Conservation (phyloP, 2,329 filamentous ascomycete genomes). For the Arthrinium puccinioides region DNA sequence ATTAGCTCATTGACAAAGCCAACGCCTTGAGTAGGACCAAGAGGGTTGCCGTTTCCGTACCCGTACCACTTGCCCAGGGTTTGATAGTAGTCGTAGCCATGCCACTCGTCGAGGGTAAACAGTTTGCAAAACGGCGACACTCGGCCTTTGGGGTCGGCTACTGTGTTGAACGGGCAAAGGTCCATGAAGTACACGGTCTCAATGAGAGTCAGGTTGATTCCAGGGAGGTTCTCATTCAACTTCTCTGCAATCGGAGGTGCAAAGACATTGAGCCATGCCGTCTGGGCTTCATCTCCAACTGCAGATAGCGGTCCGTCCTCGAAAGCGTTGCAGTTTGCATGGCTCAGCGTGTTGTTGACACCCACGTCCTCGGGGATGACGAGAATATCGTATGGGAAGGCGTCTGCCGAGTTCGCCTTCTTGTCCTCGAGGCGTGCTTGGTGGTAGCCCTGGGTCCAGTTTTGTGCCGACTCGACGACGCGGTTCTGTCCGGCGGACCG, state of each 20-base stretch:
- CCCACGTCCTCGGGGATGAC: conserved; percentile 59
- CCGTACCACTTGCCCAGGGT: conserved; percentile 80
- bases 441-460: conserved; percentile 72
- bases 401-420: conserved; percentile 30
- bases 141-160: conserved; percentile 49
- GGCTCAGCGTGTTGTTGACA: conserved; percentile 76
- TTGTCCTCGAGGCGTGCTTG: conserved; percentile 36
- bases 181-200: conserved; percentile 77
- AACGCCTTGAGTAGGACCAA: conserved; percentile 79
- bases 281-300: conserved; percentile 43
- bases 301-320: conserved; percentile 48
- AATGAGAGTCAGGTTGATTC: conserved; percentile 53
- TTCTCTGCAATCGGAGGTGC: conserved; percentile 59
- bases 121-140: conserved; percentile 69
- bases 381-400: conserved; percentile 50
- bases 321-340: conserved; percentile 64
- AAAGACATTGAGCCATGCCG: conserved; percentile 56
- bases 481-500: conserved; percentile 63
- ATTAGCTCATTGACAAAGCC: conserved; percentile 41
- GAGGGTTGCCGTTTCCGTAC: conserved; percentile 66
- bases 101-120: conserved; percentile 69
- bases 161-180: conserved; percentile 76
- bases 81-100: conserved; percentile 72
- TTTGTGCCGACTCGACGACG: conserved; percentile 66
- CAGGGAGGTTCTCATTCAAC: conserved; percentile 61